Base-by-base conservation (phyloP, 2,329 filamentous ascomycete species). In the Ascosphaera apis region DNA sequence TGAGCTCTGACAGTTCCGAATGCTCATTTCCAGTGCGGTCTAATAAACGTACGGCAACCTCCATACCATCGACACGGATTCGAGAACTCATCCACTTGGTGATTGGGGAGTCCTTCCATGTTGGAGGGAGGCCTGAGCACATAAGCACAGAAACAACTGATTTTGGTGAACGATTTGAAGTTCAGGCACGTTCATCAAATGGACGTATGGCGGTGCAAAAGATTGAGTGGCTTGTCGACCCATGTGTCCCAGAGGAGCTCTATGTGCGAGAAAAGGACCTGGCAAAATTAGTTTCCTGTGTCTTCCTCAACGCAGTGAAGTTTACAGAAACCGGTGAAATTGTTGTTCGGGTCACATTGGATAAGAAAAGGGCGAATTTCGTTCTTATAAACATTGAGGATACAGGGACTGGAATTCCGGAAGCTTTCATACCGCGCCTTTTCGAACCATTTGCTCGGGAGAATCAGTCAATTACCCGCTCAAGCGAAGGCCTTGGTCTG, bases 361-460 rank as follows among this genome's bases (percentile, higher is more conserved):
- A 63, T 36, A 51, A 53, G 23, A 17, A 15, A 17, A 64, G 58
- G 36, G 48, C 52, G 3, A 61, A 64, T 23, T 67, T 68, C 46
- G 59, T 77, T 31, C 57, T 71, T 32, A 67, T 78, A 46, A 67
- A 61, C 41, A 62, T 79, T 37, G 58, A 60, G 12, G 75, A 80
- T 50, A 76, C 72, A 13, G 75, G 75, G 5, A 67, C 69, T 34
- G 75, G 75, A 3, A 80, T 80, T 33, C 69, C 72, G 0, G 62
- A 66, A 34, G 68, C 67, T 9, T 79, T 78, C 45, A 53, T 75
- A 35, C 69, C 70, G 0, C 67, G 68, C 37, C 57, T 80, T 1
- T 80, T 79, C 56, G 73, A 73, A 43, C 67, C 75, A 1, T 79
- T 78, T 49, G 69, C 73, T 16, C 64, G 73, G 40, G 69, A 76